phyloP scores from a whole-genome alignment of 2,329 filamentous ascomycete genomes.

The Escovopsis sp. region DNA sequence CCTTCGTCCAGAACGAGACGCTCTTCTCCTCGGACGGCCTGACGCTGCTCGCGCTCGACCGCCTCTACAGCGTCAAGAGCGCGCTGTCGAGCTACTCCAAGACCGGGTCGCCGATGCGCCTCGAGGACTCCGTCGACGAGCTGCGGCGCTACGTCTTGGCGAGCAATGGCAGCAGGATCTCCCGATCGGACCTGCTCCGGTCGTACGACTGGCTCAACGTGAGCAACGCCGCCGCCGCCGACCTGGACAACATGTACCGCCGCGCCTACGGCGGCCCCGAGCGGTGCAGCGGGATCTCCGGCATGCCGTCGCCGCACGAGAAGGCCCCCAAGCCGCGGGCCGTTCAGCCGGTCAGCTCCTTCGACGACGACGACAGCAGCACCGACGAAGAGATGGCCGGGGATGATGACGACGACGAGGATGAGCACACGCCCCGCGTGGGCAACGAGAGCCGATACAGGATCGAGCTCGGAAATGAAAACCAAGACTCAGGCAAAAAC shows the following conservation, averaged over 20 bases:
- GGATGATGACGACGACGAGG: constrained; percentile 7
- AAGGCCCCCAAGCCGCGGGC: background rate
- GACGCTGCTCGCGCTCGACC: constrained; percentile 43
- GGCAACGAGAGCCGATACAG: too few species aligned
- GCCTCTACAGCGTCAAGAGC: constrained; percentile 48
- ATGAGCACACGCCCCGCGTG: too few species aligned
- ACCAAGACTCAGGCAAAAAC: too few species aligned
- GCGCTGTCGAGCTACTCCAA: constrained; percentile 42
- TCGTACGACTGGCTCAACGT: constrained; percentile 44
- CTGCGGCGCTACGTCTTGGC: constrained; percentile 43
- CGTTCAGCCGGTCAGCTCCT: background rate
- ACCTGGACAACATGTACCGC: constrained; percentile 41
- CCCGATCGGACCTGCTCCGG: constrained; percentile 33
- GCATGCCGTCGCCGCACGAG: constrained; percentile 10
- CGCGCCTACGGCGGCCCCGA: constrained; percentile 37
- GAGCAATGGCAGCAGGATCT: constrained; percentile 32
- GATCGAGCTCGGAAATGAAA: too few species aligned
- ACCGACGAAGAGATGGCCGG: constrained; percentile 9
- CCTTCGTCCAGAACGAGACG: constrained; percentile 42
- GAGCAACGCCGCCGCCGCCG: constrained; percentile 30
- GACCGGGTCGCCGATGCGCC: constrained; percentile 25
- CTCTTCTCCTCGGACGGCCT: constrained; percentile 46
- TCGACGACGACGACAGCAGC: constrained; percentile 2
- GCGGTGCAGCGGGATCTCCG: constrained; percentile 30
- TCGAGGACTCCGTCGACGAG: constrained; percentile 49